phyloP scores from a whole-genome alignment of 2,329 filamentous ascomycete genomes.

The Tolypocladium endophyticum region DNA sequence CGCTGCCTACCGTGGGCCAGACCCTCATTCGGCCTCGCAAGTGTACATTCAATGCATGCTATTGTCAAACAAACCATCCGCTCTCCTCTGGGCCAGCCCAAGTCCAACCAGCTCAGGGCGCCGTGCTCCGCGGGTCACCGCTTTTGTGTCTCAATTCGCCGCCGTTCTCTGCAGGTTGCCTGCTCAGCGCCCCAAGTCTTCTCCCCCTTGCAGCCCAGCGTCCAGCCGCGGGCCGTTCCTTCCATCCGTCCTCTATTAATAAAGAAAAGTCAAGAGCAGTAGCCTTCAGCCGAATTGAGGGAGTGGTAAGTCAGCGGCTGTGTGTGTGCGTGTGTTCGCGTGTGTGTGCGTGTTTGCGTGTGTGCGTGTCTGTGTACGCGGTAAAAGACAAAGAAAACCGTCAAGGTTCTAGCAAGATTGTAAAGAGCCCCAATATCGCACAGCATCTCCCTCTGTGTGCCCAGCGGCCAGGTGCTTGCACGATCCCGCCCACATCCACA shows the following conservation, averaged over 20 bases:
- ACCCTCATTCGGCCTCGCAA: background rate
- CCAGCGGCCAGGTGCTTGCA: background rate
- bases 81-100: background rate
- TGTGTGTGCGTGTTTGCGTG: background rate
- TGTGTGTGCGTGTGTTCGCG: background rate
- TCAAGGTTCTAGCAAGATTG: background rate
- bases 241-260: background rate
- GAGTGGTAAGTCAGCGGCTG: background rate
- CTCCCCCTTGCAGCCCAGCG: background rate
- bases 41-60: background rate
- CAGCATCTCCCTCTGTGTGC: background rate
- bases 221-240: background rate
- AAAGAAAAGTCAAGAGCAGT: background rate
- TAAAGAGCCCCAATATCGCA: background rate
- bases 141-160: background rate
- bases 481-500: background rate
- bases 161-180: background rate
- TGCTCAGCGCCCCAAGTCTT: background rate
- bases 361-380: background rate
- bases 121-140: background rate
- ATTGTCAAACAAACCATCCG: background rate
- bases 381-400: background rate
- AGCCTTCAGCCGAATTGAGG: background rate
- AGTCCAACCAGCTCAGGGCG: background rate
- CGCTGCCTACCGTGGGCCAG: background rate